Percentiles rank a stretch among this genome's conserved stretches.
Conservation (phyloP, 805 yeast species). For the Wickerhamiella shivajii region DNA sequence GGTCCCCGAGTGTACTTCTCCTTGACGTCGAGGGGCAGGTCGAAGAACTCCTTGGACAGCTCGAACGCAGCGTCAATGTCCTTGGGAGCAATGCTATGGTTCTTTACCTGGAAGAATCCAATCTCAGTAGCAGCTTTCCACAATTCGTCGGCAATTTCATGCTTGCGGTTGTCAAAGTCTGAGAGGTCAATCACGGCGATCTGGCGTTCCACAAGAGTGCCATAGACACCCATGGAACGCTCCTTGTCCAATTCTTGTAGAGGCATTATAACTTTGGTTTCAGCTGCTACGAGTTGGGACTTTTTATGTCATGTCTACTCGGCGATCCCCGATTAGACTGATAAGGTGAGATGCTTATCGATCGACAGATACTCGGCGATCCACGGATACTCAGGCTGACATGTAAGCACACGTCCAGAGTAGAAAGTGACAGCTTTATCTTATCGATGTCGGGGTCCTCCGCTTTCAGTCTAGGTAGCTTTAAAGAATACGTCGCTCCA, state of each 20-base stretch:
- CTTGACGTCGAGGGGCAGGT: slow-evolving; percentile 8
- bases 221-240: slow-evolving; percentile 9
- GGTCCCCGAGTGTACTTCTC: slow-evolving; percentile 2
- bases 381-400: too few relatives aligned
- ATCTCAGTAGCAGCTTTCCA: slow-evolving; percentile 13
- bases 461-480: too few relatives aligned
- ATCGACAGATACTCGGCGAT: too few relatives aligned
- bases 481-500: too few relatives aligned
- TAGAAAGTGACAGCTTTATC: too few relatives aligned
- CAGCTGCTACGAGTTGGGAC: too few relatives aligned
- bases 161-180: slow-evolving; percentile 8
- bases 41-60: slow-evolving; percentile 10
- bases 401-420: too few relatives aligned
- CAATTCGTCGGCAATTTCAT: slow-evolving; percentile 10
- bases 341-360: too few relatives aligned
- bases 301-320: too few relatives aligned
- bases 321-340: too few relatives aligned
- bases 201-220: slow-evolving; percentile 7
- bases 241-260: slow-evolving; percentile 6
- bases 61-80: slow-evolving; percentile 10
- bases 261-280: too few relatives aligned
- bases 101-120: slow-evolving; percentile 13
- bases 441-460: too few relatives aligned
- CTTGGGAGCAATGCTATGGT: slow-evolving; percentile 10
- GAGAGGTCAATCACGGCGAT: slow-evolving; percentile 9